Evolutionary conservation across 305 asterid genomes (phyloP).

Genomic region (Solanum hybrid): DNA sequence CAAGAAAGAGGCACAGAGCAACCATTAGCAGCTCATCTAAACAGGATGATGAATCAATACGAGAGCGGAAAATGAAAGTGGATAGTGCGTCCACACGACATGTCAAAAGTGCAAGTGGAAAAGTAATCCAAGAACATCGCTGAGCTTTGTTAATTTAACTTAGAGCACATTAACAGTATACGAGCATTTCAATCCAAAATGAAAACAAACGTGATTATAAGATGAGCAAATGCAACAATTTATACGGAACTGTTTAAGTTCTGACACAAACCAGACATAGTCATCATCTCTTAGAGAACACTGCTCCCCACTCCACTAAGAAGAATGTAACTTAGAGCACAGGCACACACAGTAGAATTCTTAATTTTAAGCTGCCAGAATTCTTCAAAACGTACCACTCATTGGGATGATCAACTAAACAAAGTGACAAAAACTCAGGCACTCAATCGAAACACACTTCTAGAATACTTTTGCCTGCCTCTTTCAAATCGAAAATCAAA

Average conservation of each 20-base stretch:
- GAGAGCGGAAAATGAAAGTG: neutral
- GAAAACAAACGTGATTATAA: neutral
- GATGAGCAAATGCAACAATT: neutral
- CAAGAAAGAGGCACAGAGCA: constrained; percentile 13
- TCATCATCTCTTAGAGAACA: neutral
- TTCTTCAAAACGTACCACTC: neutral
- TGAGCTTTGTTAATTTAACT: neutral
- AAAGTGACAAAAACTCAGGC: neutral
- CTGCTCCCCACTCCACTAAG: neutral
- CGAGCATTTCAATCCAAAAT: neutral
- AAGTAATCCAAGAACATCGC: neutral
- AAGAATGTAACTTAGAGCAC: neutral
- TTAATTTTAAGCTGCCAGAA: neutral
- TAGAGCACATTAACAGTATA: neutral
- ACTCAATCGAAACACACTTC: neutral
- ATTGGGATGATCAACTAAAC: neutral
- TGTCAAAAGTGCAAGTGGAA: neutral
- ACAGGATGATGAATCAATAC: neutral
- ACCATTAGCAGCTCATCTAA: neutral
- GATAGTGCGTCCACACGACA: neutral
- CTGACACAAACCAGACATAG: neutral
- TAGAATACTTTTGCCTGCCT: neutral
- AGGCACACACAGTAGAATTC: neutral
- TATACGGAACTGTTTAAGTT: neutral
- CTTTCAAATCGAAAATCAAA: neutral